Percentiles rank a stretch among this genome's conserved stretches.
Evolutionary conservation across 192 early-diverging fungal species (phyloP).

Genomic region (Geranomyces michiganensis): DNA sequence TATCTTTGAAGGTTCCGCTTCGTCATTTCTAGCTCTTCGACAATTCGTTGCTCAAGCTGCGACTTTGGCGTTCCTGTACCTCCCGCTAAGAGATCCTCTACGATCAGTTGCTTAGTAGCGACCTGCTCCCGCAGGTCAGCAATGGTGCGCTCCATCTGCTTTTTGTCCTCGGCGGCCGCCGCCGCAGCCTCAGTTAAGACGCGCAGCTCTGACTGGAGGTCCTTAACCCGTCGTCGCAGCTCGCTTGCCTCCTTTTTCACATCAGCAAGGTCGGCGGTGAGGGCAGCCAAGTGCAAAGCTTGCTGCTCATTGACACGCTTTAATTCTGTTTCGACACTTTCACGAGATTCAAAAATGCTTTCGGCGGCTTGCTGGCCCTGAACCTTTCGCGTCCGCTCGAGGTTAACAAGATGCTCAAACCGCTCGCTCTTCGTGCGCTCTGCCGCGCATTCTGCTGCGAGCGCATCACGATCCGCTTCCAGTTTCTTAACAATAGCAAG

Average conservation of each 20-base stretch:
- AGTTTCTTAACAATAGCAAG: constrained; percentile 13
- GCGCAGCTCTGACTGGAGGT: neutral
- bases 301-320: constrained; percentile 34
- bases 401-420: constrained; percentile 48
- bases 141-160: neutral
- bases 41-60: constrained; percentile 33
- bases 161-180: neutral
- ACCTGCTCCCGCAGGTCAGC: neutral
- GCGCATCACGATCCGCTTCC: constrained; percentile 28
- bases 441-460: neutral
- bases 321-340: constrained; percentile 22
- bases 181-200: too few relatives aligned
- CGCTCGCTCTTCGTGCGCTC: constrained; percentile 45
- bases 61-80: neutral
- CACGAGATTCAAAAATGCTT: constrained; percentile 23
- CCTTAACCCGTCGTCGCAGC: neutral
- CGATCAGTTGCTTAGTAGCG: constrained; percentile 2
- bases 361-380: constrained; percentile 41
- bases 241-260: neutral
- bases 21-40: constrained; percentile 34
- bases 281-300: neutral
- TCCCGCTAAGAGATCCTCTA: constrained; percentile 8
- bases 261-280: constrained; percentile 15
- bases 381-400: constrained; percentile 51
- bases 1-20: constrained; percentile 39